Conservation (phyloP, 2,329 filamentous ascomycete species). For the Trichoderma guizhouense region DNA sequence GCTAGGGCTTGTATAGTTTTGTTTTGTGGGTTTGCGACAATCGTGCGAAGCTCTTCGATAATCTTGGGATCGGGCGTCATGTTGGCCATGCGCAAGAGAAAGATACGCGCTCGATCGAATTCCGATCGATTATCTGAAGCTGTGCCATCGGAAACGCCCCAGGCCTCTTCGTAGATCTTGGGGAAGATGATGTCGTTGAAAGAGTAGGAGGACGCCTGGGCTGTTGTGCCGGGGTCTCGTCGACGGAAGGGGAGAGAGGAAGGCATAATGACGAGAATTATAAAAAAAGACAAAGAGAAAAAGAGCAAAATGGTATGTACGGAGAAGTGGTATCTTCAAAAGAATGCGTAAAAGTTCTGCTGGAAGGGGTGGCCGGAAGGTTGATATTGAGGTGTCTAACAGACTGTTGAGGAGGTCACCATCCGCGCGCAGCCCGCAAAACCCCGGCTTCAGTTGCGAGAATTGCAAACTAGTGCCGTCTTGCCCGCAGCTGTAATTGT, state of each 20-base stretch:
- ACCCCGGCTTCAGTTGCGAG: not conserved
- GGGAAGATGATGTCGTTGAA: constrained; percentile 33
- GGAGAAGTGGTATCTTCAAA: not conserved
- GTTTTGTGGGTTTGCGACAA: constrained; percentile 27
- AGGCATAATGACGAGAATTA: not conserved
- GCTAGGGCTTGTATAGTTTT: constrained; percentile 29
- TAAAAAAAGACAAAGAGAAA: not conserved
- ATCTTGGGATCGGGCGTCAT: constrained; percentile 27
- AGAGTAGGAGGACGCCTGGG: not conserved
- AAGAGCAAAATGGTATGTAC: not conserved
- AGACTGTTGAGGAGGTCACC: not conserved
- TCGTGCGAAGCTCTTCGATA: constrained; percentile 27
- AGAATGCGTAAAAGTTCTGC: not conserved
- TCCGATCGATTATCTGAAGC: constrained; percentile 26
- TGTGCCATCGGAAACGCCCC: constrained; percentile 24
- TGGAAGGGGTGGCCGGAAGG: not conserved
- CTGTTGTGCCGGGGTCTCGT: constrained; percentile 9
- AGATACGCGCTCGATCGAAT: constrained; percentile 32
- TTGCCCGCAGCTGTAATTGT: not conserved
- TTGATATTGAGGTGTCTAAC: not conserved
- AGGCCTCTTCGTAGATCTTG: constrained; percentile 33
- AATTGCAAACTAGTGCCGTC: not conserved
- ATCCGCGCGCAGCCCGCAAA: not conserved
- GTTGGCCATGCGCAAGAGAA: constrained; percentile 30
- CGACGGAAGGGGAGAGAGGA: constrained; percentile 15